These are phyloP conservation scores for Starmerella scarabaei DNA, from an alignment of 805 yeast genomes.

Conservation along the genomic window DNA sequence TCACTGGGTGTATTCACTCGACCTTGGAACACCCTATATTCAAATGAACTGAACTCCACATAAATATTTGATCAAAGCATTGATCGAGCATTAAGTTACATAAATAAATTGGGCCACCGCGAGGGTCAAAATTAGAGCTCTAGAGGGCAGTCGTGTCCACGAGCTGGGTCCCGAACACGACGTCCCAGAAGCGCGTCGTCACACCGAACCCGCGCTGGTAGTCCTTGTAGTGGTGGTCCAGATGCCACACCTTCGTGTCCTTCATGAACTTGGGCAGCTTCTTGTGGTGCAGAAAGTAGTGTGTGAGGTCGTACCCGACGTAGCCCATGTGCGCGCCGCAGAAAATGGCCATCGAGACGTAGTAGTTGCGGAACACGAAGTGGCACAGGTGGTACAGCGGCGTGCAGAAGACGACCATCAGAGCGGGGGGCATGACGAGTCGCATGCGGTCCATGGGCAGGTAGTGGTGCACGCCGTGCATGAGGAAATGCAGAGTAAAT, in stretches of 20 bases:
- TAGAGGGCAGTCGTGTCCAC: conserved; percentile 18
- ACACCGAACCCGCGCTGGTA: conserved; percentile 96
- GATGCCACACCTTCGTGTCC: conserved; percentile 73
- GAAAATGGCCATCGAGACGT: conserved; percentile 80
- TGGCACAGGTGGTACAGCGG: conserved; percentile 80
- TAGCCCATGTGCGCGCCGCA: conserved; percentile 96
- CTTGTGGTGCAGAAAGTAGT: conserved; percentile 84
- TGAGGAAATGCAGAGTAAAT: conserved; percentile 70
- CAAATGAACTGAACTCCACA: too few species aligned
- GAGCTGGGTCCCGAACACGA: conserved; percentile 71
- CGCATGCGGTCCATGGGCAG: conserved; percentile 92
- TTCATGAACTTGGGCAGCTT: conserved; percentile 65
- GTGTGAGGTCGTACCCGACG: conserved; percentile 83
- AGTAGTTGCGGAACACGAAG: conserved; percentile 51
- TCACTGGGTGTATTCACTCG: too few species aligned
- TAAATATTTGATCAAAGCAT: too few species aligned
- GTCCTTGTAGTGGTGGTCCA: conserved; percentile 96
- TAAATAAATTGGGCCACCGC: too few species aligned
- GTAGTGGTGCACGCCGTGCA: conserved; percentile 95
- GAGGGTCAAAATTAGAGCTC: too few species aligned
- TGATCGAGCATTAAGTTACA: too few species aligned
- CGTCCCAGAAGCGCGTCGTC: conserved; percentile 88
- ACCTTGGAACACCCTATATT: too few species aligned
- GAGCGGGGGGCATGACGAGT: conserved; percentile 91
- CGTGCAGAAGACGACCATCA: conserved; percentile 54